Conservation (phyloP, 345 rosid genomes). For the Linum usitatissimum region DNA sequence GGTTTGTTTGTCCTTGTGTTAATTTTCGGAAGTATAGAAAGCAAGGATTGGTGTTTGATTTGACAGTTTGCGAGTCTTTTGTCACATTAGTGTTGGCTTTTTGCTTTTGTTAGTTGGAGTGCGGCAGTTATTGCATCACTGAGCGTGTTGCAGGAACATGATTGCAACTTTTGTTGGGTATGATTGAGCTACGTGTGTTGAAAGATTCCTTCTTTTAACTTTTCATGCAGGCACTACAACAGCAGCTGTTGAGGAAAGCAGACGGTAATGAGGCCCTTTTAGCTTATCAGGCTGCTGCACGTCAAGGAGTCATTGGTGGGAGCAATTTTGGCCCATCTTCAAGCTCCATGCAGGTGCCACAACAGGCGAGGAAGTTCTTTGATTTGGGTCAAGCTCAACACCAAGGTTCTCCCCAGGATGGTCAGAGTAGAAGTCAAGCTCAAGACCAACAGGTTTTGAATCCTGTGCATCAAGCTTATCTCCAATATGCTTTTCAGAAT, state of each 20-base stretch:
- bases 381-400: conserved; percentile 67
- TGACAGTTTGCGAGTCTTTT: not conserved
- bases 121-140: not conserved
- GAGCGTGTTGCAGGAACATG: not conserved
- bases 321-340: conserved; percentile 49
- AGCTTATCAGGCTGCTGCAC: conserved; percentile 67
- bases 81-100: not conserved
- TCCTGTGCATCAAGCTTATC: conserved; percentile 79
- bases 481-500: conserved; percentile 64
- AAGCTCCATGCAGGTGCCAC: conserved; percentile 69
- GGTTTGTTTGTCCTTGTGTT: not conserved
- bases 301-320: conserved; percentile 64
- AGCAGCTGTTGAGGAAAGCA: conserved; percentile 48
- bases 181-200: not conserved
- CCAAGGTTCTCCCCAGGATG: conserved; percentile 61
- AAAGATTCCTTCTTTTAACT: not conserved
- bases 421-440: conserved; percentile 47
- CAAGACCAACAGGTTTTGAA: conserved; percentile 54
- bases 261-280: conserved; percentile 65
- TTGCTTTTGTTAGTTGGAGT: not conserved
- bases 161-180: not conserved
- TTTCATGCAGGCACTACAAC: conserved; percentile 47
- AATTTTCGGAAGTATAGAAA: not conserved
- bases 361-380: conserved; percentile 70
- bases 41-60: not conserved